Conservation (phyloP, 768 basidiomycete species). For the Albatrellus ellisii region DNA sequence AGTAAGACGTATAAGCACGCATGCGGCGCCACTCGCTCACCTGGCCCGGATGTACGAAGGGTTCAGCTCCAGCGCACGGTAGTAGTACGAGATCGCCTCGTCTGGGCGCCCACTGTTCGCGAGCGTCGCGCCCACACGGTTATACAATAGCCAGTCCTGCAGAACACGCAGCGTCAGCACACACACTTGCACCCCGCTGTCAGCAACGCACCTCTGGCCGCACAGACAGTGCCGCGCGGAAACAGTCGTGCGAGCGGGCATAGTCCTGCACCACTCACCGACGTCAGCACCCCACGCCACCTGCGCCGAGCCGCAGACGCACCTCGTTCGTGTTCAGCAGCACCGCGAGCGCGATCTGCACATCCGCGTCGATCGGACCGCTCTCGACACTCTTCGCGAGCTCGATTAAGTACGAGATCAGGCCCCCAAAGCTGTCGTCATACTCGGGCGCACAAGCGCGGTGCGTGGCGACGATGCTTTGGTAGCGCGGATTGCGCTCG, state of each 20-base stretch:
- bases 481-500: constrained; percentile 43
- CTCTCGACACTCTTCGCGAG: constrained; percentile 50
- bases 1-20: neutral
- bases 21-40: constrained; percentile 22
- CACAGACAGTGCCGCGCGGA: constrained; percentile 74
- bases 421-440: constrained; percentile 30
- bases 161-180: neutral
- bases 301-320: constrained; percentile 1
- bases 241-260: constrained; percentile 87
- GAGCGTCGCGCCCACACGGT: constrained; percentile 88
- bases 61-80: constrained; percentile 74
- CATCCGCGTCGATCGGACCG: constrained; percentile 76
- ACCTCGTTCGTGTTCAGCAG: constrained; percentile 89
- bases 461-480: constrained; percentile 27
- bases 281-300: neutral
- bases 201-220: constrained; percentile 59
- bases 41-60: constrained; percentile 85
- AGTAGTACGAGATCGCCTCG: constrained; percentile 81
- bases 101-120: constrained; percentile 76
- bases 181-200: neutral
- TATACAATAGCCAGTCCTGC: constrained; percentile 87
- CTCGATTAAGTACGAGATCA: constrained; percentile 69
- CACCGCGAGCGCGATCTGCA: constrained; percentile 90
- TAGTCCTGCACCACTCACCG: constrained; percentile 49
- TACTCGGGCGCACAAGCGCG: no score